A percentile compares a stretch with the other conserved stretches of the same genome.
These are phyloP conservation scores for Ascodesmis nigricans DNA, from an alignment of 495 filamentous ascomycete species.

Conservation along the genomic window DNA sequence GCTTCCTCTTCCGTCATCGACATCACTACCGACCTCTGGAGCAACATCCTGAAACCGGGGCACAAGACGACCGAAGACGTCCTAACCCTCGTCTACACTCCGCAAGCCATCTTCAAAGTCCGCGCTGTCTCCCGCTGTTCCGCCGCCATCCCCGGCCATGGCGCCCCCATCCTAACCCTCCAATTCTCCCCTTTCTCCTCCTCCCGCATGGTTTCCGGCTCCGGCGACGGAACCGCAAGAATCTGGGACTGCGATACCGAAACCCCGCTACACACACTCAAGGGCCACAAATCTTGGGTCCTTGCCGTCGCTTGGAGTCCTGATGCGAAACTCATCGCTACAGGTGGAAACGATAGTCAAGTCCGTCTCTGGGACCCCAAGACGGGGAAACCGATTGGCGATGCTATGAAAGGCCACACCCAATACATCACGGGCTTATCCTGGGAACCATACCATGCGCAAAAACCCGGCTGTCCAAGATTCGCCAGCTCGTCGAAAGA, in stretches of 20 bases:
- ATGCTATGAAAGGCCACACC: conserved; percentile 65
- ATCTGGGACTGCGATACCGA: conserved; percentile 94
- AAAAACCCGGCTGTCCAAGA: conserved; percentile 47
- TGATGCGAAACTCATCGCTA: conserved; percentile 60
- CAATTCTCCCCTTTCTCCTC: conserved; percentile 72
- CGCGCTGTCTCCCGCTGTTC: conserved; percentile 79
- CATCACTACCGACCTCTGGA: conserved; percentile 53
- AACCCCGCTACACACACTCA: conserved; percentile 69
- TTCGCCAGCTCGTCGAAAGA: conserved; percentile 83
- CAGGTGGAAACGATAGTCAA: conserved; percentile 82
- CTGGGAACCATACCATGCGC: conserved; percentile 89
- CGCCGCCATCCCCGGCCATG: conserved; percentile 73
- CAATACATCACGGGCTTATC: conserved; percentile 76
- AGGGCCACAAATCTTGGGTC: conserved; percentile 88
- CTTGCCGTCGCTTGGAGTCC: conserved; percentile 71
- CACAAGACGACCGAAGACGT: conserved; percentile 49
- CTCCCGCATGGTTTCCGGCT: conserved; percentile 64
- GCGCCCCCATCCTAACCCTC: conserved; percentile 70
- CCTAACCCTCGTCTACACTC: conserved; percentile 57
- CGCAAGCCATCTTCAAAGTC: conserved; percentile 86
- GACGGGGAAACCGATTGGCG: conserved; percentile 53
- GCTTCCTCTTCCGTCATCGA: conserved; percentile 31
- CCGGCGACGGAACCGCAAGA: conserved; percentile 75
- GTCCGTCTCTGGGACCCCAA: conserved; percentile 77
- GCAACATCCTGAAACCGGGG: conserved; percentile 39